phyloP scores from a whole-genome alignment of 768 basidiomycete genomes.

The Phaeolepiota aurea region DNA sequence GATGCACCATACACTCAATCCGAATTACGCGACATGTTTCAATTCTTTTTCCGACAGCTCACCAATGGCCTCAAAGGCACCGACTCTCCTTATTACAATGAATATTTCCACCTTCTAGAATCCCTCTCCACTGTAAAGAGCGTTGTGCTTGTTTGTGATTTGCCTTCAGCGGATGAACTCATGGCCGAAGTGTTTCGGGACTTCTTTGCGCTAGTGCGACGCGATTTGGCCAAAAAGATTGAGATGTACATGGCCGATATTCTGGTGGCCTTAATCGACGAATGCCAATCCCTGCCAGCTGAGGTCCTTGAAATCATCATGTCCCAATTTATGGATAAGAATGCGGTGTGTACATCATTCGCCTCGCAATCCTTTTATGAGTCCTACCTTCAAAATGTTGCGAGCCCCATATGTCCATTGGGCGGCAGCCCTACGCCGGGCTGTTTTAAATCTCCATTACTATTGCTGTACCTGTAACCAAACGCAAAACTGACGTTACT shows the following conservation, averaged over 20 bases:
- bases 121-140: conserved; percentile 92
- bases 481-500: background rate
- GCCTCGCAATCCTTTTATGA: conserved; percentile 2
- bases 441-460: background rate
- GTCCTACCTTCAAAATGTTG: no score
- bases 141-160: conserved; percentile 88
- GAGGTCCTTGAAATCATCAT: conserved; percentile 78
- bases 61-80: conserved; percentile 61
- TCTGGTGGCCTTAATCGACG: conserved; percentile 83
- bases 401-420: no score
- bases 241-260: conserved; percentile 87
- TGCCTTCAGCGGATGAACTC: conserved; percentile 80
- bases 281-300: conserved; percentile 65
- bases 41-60: conserved; percentile 91
- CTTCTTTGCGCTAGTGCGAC: conserved; percentile 74
- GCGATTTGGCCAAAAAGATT: conserved; percentile 68
- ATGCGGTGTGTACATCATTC: conserved; percentile 34
- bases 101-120: conserved; percentile 94
- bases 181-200: conserved; percentile 77
- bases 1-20: conserved; percentile 90
- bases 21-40: conserved; percentile 92
- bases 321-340: conserved; percentile 79
- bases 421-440: no score
- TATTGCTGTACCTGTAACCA: background rate
- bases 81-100: conserved; percentile 79